Percentiles rank a stretch among this genome's conserved stretches.
These are phyloP conservation scores for Fusarium palustre DNA, from an alignment of 2,329 filamentous ascomycete genomes.

Conservation along the genomic window DNA sequence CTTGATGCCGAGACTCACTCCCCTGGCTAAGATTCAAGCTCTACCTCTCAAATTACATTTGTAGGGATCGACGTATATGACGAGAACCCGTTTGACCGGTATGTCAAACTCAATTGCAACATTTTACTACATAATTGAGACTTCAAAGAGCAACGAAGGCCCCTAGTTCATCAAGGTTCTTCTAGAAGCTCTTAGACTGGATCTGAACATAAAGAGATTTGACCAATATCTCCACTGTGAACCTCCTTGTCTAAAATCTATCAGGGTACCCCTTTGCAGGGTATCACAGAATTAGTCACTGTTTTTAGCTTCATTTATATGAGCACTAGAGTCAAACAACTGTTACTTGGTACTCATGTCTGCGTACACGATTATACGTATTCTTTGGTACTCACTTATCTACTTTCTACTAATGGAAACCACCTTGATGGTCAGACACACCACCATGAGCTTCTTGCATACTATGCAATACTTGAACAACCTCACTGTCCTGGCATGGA, in stretches of 20 bases:
- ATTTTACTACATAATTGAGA: too few relatives aligned
- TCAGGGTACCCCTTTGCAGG: constrained; percentile 20
- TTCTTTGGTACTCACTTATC: not conserved
- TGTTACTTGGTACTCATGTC: not conserved
- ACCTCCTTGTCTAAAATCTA: constrained; percentile 1
- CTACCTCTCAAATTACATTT: not conserved
- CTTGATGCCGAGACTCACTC: not conserved
- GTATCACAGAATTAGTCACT: not conserved
- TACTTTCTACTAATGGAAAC: not conserved
- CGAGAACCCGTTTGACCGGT: constrained; percentile 26
- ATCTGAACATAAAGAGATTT: not conserved
- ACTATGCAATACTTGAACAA: not conserved
- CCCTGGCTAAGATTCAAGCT: not conserved
- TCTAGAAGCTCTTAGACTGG: not conserved
- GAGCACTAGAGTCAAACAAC: too few relatives aligned
- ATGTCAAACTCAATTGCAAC: not conserved
- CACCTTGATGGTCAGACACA: constrained; percentile 30
- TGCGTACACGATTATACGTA: too few relatives aligned
- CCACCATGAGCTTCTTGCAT: not conserved
- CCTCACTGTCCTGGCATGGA: not conserved
- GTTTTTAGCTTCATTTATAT: not conserved
- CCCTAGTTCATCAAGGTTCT: constrained; percentile 20
- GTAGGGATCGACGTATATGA: constrained; percentile 12
- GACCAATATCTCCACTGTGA: constrained; percentile 1
- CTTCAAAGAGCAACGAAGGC: not conserved